These are phyloP conservation scores for Skeletonema menzelii DNA, from an alignment of 108 stramenopile genomes.

Conservation along the genomic window DNA sequence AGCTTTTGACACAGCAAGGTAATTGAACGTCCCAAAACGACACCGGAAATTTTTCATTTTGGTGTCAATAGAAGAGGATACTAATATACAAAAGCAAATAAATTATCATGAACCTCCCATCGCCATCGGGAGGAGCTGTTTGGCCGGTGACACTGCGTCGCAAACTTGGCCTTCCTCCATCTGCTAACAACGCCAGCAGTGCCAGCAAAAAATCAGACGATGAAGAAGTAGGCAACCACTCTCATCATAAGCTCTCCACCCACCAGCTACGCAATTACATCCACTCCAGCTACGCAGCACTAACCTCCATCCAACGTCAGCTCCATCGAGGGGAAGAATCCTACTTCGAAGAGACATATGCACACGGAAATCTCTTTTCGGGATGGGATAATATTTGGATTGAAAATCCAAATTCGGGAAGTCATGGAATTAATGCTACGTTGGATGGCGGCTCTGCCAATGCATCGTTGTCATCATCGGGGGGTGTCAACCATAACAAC, in stretches of 20 bases:
- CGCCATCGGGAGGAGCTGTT: constrained; percentile 13
- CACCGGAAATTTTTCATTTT: too few relatives aligned
- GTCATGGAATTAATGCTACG: neutral
- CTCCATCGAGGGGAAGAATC: constrained; percentile 73
- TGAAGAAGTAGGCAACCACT: neutral
- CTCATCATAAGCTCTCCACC: neutral
- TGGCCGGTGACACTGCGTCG: constrained; percentile 38
- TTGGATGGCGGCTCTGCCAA: too few relatives aligned
- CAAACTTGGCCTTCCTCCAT: constrained; percentile 16
- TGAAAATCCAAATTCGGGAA: constrained; percentile 25
- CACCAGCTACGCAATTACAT: constrained; percentile 24
- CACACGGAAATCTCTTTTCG: constrained; percentile 56
- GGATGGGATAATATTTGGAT: constrained; percentile 71
- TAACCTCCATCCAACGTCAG: constrained; percentile 71
- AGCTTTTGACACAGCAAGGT: too few relatives aligned
- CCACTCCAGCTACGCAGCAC: constrained; percentile 33
- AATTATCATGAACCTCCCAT: neutral
- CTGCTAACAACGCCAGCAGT: neutral
- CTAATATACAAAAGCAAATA: too few relatives aligned
- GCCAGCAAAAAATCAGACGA: neutral
- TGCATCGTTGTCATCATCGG: neutral
- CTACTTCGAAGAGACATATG: constrained; percentile 70
- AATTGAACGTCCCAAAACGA: too few relatives aligned
- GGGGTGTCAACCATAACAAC: neutral
- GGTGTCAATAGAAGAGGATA: too few relatives aligned